phyloP scores from a whole-genome alignment of 2,329 filamentous ascomycete species.

The Epichloe amarillans region DNA sequence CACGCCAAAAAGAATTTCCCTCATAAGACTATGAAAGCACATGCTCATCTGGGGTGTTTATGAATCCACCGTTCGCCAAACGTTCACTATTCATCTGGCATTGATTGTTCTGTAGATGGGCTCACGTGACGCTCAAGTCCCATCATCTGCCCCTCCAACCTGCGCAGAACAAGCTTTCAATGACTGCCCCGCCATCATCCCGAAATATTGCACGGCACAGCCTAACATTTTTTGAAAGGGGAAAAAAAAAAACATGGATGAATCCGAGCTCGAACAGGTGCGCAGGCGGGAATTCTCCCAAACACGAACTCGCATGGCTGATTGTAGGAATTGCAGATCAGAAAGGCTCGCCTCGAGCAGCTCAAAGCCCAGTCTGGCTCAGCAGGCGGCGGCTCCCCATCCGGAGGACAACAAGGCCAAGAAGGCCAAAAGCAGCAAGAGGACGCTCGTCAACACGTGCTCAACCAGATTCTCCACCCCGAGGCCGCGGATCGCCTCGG shows the following conservation, averaged over 20 bases:
- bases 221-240: neutral
- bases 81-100: neutral
- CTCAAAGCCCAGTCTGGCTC: slow-evolving; percentile 60
- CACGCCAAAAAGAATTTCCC: too few relatives aligned
- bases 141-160: slow-evolving; percentile 9
- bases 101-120: neutral
- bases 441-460: slow-evolving; percentile 63
- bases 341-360: slow-evolving; percentile 84
- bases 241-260: slow-evolving; percentile 22
- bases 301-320: neutral
- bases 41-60: neutral
- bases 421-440: slow-evolving; percentile 50
- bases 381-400: slow-evolving; percentile 22
- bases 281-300: neutral
- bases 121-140: slow-evolving; percentile 9
- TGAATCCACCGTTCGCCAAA: neutral
- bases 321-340: slow-evolving; percentile 45
- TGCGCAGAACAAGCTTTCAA: neutral
- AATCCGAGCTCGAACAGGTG: slow-evolving; percentile 31
- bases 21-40: neutral
- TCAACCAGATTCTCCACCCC: slow-evolving; percentile 87
- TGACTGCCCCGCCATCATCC: slow-evolving; percentile 1
- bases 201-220: slow-evolving; percentile 2
- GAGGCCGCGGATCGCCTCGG: slow-evolving; percentile 86
- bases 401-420: slow-evolving; percentile 32